Evolutionary conservation across 176 grass and related monocot species (phyloP).

Genomic region (Musa beccarii): DNA sequence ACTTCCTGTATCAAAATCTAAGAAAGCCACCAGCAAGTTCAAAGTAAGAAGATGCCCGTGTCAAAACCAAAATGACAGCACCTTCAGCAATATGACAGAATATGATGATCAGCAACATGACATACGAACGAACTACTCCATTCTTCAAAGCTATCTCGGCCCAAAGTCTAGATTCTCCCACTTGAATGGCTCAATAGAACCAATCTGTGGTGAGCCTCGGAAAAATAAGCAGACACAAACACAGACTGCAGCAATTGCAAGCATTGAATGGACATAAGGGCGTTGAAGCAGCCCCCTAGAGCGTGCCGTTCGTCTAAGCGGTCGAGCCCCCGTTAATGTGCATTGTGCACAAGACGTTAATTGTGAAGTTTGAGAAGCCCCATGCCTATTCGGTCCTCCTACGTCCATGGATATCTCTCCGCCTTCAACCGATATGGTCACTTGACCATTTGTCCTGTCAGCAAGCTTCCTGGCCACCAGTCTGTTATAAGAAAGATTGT

Average conservation of each 20-base stretch:
- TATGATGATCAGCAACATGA: background rate
- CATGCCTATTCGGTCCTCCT: conserved; percentile 26
- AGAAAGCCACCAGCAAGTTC: no score
- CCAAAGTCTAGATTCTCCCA: conserved; percentile 82
- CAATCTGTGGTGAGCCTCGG: conserved; percentile 53
- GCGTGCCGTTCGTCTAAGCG: conserved; percentile 28
- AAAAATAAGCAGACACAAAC: conserved; percentile 91
- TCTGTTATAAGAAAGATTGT: conserved; percentile 70
- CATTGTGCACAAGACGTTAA: conserved; percentile 59
- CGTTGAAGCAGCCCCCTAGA: conserved; percentile 51
- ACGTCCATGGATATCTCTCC: conserved; percentile 41
- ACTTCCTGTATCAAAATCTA: background rate
- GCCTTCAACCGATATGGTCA: conserved; percentile 45
- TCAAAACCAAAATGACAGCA: background rate
- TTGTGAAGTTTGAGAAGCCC: conserved; percentile 25
- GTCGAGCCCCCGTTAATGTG: conserved; percentile 38
- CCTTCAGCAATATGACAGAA: background rate
- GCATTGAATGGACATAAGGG: conserved; percentile 80
- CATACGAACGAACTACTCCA: background rate
- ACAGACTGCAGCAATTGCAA: conserved; percentile 77
- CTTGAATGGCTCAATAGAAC: conserved; percentile 58
- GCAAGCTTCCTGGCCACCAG: conserved; percentile 61
- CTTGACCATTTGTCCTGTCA: conserved; percentile 56
- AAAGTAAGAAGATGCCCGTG: no score
- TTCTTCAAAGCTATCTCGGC: conserved; percentile 22